Base-by-base conservation (phyloP, 2,329 filamentous ascomycete genomes). In the Penicillium sp. region DNA sequence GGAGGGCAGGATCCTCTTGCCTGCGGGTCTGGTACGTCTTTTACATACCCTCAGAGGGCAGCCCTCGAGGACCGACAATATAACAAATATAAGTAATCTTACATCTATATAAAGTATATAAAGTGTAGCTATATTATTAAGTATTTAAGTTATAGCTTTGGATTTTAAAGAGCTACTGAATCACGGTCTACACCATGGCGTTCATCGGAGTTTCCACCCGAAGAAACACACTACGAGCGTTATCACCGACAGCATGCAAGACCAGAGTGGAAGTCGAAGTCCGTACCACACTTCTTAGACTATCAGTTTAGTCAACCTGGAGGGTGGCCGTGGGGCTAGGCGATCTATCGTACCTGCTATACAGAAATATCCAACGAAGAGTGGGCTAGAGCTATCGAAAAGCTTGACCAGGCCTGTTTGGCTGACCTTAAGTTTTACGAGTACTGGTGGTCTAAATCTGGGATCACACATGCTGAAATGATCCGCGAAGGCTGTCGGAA, bases 401-500 rank as follows among this genome's bases (percentile, higher is more conserved):
- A 46, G 30, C 40, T 57, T 37, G 41, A 51, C 53, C 28, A 53
- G 22, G 28, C 44, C 41, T 53, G 50, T 38, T 25, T 30, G n/a
- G 31, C 47, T 53, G 19, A n/a, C 38, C 25, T 35, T 9, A 8
- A 26, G 31, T 36, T 16, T 16, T 36, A 12, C n/a, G 33, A 44
- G 17, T 16, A 22, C 40, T 14, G 28, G 26, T 40, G 26, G 25
- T 40, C 30, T 22, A 30, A 35, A 48, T 10, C 12, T 28, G 7
- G 41, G 40, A 22, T 16, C 44, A 30, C 5, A 2, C 22, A 7
- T 14, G 28, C 43, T 26, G 42, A 46, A 16, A 31, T 44, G 45
- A 17, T 51, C 28, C 37, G 50, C 9, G 50, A 57, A 16, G 55
- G 55, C 3, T 54, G 55, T 33, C 50, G 55, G 50, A 57, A 57